Evolutionary conservation across 1,284 basidiomycete genomes (phyloP), one percentile per base, ranked within the genome.

Genomic region (Ustilago crameri): DNA sequence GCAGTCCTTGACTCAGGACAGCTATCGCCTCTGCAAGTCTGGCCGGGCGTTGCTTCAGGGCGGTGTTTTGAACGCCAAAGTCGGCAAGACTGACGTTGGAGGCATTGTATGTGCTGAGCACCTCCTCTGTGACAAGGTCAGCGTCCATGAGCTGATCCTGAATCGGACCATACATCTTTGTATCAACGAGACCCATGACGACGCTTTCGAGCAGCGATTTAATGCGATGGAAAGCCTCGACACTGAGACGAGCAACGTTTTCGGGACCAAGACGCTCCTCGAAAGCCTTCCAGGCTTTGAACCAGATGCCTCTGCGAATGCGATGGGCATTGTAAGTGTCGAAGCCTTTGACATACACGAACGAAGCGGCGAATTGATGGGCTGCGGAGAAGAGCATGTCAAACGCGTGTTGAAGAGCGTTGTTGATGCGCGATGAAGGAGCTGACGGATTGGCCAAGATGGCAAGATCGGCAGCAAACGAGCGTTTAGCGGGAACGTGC

Each of bases 311-410:
- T 37, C 70, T 48, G 18, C 70, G 58, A 22, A 74, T 74, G 46
- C 70, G 58, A 23, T 63, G 61, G 3, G 67, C 61, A 43, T 74
- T 74, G 46, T 74, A 74, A 37, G 45, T 55, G 51, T 74, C 70
- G 37, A 70, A 74, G 30, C 70, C 70, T 18, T 59, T 59, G 24
- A 74, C 70, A 47, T 65, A 74, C 38, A 74, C 70, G 20, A 69
- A 74, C n/a, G 70, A 52, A 17, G 54, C 53, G 12, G 50, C 37
- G 30, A 74, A 74, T n/a, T 74, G 66, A n/a, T 58, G 59, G 20
- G 66, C 66, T 14, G 60, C 47, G 5, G 51, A 37, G 34, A 57
- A 53, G 2, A 69, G 59, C 5, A 55, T 45, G 3, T 54, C 24
- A 10, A 63, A 63, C 0, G 66, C 51, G 8, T 53, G 35, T 3